Percentiles rank a stretch among this genome's conserved stretches.
Evolutionary conservation across 2,329 filamentous ascomycete species (phyloP).

Genomic region (Aspergillus pseudoviridinutans): DNA sequence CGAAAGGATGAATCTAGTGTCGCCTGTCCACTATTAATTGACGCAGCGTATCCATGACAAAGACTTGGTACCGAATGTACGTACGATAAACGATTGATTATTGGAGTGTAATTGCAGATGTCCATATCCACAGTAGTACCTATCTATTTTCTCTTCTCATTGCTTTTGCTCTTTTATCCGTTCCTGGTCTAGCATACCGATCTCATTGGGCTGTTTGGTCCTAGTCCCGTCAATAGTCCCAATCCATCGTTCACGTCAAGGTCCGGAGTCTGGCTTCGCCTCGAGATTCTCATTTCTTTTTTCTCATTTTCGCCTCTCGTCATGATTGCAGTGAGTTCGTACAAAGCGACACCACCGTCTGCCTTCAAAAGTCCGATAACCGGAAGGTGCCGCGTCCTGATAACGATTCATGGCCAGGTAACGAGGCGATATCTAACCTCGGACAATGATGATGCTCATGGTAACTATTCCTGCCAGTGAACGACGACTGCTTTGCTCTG

Average conservation of each 20-base stretch:
- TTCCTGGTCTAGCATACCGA: constrained; percentile 1
- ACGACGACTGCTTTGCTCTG: neutral
- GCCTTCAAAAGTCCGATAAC: neutral
- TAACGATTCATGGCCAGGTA: neutral
- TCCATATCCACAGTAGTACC: neutral
- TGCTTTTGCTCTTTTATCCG: neutral
- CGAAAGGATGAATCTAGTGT: neutral
- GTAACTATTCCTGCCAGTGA: neutral
- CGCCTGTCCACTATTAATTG: neutral
- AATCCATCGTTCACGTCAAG: neutral
- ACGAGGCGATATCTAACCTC: neutral
- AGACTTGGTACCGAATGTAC: neutral
- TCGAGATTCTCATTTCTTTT: neutral
- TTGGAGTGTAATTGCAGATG: neutral
- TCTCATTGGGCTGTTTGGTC: constrained; percentile 13
- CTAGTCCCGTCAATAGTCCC: constrained; percentile 16
- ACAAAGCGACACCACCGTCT: neutral
- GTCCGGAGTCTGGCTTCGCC: neutral
- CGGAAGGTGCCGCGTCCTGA: neutral
- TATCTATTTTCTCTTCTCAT: constrained; percentile 1
- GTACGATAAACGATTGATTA: neutral
- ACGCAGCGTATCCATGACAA: neutral
- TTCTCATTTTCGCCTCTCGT: neutral
- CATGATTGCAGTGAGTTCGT: neutral
- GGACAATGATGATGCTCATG: neutral